Evolutionary conservation across 805 yeast genomes (phyloP).

Genomic region (Schizosaccharomyces pombe): DNA sequence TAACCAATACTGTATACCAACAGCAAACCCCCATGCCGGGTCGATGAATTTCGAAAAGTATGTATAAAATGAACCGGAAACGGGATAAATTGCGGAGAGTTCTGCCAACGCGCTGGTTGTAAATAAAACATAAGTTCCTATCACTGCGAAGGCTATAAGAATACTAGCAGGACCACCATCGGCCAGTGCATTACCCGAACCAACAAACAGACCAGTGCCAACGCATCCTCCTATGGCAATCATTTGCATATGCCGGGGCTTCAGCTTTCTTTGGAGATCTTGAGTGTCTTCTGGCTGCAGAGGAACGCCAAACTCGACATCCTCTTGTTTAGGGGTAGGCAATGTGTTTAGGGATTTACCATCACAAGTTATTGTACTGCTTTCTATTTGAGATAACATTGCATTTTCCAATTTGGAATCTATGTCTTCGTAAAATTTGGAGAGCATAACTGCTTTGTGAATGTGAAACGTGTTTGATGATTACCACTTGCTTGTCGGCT

Average conservation of each 20-base stretch:
- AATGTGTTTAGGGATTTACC: too few relatives aligned
- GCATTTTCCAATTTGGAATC: neutral
- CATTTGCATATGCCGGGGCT: constrained; percentile 41
- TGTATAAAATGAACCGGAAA: constrained; percentile 36
- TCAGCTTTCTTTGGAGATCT: constrained; percentile 20
- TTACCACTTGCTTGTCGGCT: too few relatives aligned
- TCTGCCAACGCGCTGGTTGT: constrained; percentile 35
- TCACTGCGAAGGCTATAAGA: constrained; percentile 25
- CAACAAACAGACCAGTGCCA: constrained; percentile 56
- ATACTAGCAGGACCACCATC: constrained; percentile 30
- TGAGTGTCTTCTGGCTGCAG: neutral
- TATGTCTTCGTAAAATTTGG: neutral
- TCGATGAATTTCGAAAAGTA: constrained; percentile 34
- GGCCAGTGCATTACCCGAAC: constrained; percentile 34
- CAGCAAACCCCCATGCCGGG: constrained; percentile 29
- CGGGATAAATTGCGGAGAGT: constrained; percentile 44
- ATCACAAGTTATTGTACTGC: neutral
- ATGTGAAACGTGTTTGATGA: too few relatives aligned
- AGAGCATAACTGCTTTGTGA: neutral
- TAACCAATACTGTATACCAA: constrained; percentile 43
- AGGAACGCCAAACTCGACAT: neutral
- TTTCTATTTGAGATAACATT: neutral
- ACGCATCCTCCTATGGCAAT: constrained; percentile 54
- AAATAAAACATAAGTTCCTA: constrained; percentile 28
- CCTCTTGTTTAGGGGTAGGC: neutral